Conservation (phyloP, 2,329 filamentous ascomycete species). For the Stagonosporopsis cucurbitacearum region DNA sequence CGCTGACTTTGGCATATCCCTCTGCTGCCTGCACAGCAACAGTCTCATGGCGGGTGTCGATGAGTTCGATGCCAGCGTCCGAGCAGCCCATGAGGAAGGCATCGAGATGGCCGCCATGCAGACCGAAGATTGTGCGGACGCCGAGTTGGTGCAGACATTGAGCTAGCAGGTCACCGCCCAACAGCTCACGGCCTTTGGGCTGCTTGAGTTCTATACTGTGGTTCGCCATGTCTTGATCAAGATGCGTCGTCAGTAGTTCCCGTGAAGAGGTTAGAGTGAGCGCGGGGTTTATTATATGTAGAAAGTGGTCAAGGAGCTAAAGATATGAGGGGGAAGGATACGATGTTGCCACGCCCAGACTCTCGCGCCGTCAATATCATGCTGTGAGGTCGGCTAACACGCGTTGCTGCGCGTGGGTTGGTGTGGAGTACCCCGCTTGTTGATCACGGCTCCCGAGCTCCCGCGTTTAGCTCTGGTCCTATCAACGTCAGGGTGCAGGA, state of each 20-base stretch:
- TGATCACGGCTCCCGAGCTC: constrained; percentile 2
- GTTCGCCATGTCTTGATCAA: constrained; percentile 1
- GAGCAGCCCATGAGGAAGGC: constrained; percentile 56
- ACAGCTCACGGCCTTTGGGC: constrained; percentile 50
- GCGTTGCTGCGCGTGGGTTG: background rate
- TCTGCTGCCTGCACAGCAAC: constrained; percentile 58
- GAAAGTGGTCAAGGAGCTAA: background rate
- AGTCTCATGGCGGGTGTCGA: constrained; percentile 58
- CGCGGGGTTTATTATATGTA: no score
- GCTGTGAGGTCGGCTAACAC: background rate
- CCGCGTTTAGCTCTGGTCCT: background rate
- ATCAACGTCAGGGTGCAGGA: constrained; percentile 1
- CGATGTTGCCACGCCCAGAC: background rate
- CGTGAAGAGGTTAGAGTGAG: background rate
- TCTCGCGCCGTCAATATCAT: background rate
- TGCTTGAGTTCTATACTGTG: constrained; percentile 33
- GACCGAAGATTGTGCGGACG: constrained; percentile 54
- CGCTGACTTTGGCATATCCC: constrained; percentile 54
- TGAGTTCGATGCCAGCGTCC: constrained; percentile 50
- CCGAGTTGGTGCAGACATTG: constrained; percentile 54
- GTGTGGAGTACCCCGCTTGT: constrained; percentile 14
- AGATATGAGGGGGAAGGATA: background rate
- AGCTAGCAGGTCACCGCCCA: constrained; percentile 55
- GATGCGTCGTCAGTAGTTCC: background rate
- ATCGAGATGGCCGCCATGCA: constrained; percentile 58